Percentiles rank a stretch among this genome's conserved stretches.
phyloP scores from a whole-genome alignment of 345 rosid genomes.

The Carallia brachiata region DNA sequence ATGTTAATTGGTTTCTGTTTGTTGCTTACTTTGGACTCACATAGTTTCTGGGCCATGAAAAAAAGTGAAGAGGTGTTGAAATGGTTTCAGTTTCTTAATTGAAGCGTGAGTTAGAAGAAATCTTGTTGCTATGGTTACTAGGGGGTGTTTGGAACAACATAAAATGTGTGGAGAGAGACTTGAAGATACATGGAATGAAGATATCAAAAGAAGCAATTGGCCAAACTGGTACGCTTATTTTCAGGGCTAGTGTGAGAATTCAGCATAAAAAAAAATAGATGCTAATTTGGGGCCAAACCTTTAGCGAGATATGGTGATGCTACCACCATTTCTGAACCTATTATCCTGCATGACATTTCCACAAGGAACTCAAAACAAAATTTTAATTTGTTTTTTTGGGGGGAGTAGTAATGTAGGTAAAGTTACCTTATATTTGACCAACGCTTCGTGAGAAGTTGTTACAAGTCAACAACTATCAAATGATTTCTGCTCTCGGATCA shows the following conservation, averaged over 20 bases:
- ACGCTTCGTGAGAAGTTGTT: not conserved
- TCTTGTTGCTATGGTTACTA: not conserved
- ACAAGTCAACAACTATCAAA: not conserved
- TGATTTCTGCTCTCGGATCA: constrained; percentile 12
- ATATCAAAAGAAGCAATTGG: not conserved
- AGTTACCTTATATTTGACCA: not conserved
- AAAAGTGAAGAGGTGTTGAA: not conserved
- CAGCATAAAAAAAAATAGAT: not conserved
- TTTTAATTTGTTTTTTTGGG: not conserved
- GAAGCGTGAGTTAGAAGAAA: not conserved
- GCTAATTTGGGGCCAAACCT: too few relatives aligned
- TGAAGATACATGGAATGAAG: not conserved
- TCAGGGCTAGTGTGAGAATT: not conserved
- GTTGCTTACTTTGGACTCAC: not conserved
- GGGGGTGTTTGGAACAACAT: not conserved
- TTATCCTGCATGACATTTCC: not conserved
- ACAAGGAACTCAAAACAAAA: not conserved
- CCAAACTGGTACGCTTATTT: not conserved
- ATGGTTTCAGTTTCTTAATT: too few relatives aligned
- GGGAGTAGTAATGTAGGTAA: not conserved
- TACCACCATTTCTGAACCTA: too few relatives aligned
- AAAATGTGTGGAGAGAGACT: not conserved
- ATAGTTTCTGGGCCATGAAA: not conserved
- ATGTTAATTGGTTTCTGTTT: not conserved
- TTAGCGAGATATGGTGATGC: too few relatives aligned